Conservation (phyloP, 805 yeast species). For the Sungouiozyma intestinalis region DNA sequence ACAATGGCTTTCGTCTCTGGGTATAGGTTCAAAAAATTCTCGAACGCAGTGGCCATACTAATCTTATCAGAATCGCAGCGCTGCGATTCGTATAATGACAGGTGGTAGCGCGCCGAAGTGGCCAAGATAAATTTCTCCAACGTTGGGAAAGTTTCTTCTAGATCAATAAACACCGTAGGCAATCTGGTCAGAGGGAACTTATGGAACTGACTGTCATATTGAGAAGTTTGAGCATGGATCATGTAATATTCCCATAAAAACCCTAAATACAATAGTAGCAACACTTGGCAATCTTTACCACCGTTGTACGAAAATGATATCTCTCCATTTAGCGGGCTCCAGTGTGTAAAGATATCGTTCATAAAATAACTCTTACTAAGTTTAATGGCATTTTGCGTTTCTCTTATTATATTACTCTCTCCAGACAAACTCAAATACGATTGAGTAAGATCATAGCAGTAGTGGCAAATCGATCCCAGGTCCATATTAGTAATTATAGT, state of each 20-base stretch:
- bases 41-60: conserved; percentile 57
- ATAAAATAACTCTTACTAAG: conserved; percentile 16
- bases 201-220: conserved; percentile 15
- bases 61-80: conserved; percentile 6
- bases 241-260: conserved; percentile 30
- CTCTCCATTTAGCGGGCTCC: conserved; percentile 33
- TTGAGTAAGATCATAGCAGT: conserved; percentile 20
- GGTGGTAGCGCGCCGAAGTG: conserved; percentile 44
- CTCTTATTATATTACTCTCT: conserved; percentile 10
- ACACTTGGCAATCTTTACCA: conserved; percentile 91
- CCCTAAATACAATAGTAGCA: conserved; percentile 66
- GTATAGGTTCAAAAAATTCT: conserved; percentile 42
- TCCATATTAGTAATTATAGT: too few relatives aligned
- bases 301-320: conserved; percentile 86
- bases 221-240: conserved; percentile 14
- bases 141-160: conserved; percentile 61
- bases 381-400: conserved; percentile 23
- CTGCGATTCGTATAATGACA: conserved; percentile 35
- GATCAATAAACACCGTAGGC: conserved; percentile 62
- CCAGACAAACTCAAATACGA: conserved; percentile 14
- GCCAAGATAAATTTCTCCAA: conserved; percentile 53
- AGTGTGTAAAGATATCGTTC: conserved; percentile 19
- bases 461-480: conserved; percentile 13
- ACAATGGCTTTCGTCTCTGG: conserved; percentile 59
- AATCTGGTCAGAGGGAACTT: conserved; percentile 15